Evolutionary conservation across 2,329 filamentous ascomycete genomes (phyloP), one percentile per base, ranked within the genome.

Genomic region (Byssochlamys sp.): DNA sequence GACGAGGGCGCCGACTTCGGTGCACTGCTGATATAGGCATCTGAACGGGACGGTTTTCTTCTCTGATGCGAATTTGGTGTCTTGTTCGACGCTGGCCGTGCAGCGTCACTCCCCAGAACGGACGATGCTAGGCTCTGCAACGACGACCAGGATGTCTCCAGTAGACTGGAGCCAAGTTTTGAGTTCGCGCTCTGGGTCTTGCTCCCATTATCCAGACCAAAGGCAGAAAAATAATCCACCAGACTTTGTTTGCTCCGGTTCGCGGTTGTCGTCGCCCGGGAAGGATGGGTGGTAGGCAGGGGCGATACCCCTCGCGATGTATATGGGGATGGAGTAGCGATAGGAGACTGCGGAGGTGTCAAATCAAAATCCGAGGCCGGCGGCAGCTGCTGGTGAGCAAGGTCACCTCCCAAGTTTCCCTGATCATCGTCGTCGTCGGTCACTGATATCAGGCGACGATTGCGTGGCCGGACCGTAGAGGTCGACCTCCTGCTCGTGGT

Each of bases 141-240:
- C 14, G 77, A 78, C n/a, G 76, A 75, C 77, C 77, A 80, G 3
- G 75, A 73, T 27, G 74, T 72, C 57, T 77, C 76, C 61, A 77
- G 68, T 55, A 78, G 70, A 62, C 73, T 70, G 52, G 70, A 59
- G 25, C 69, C 64, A 29, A 68, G 60, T 7, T 55, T 67, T 58
- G 54, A 29, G 33, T 45, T 57, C 53, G 57, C 54, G 55, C 53
- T 48, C 39, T 50, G 55, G 24, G 57, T 48, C n/a, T n/a, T 19
- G 12, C 26, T 39, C 33, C 29, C 48, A 53, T 64, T 63, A 58
- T 61, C 56, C 48, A 61, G 52, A 28, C 58, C 51, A n/a, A 66
- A 63, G 53, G 62, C 67, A 9, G 69, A 65, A 54, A 45, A 57
- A 58, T 24, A 56, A 39, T 11, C 63, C 57, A n/a, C 61, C 65